phyloP scores from a whole-genome alignment of 2,329 filamentous ascomycete species.

The Pestalotiopsis sp. region DNA sequence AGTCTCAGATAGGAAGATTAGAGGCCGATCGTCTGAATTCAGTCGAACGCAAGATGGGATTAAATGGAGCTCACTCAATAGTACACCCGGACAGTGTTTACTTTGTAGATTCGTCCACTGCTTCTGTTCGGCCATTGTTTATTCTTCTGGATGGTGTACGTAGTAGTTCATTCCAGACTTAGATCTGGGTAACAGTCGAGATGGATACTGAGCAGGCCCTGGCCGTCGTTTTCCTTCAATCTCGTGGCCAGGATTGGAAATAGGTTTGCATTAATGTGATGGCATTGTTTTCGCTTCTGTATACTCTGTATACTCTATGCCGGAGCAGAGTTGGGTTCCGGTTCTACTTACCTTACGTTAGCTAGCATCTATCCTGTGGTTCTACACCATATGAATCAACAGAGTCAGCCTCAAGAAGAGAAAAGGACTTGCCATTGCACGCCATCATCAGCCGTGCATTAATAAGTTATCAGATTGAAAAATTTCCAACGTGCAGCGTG shows the following conservation, averaged over 20 bases:
- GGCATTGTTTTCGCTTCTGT: neutral
- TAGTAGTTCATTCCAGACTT: neutral
- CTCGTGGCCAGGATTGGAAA: neutral
- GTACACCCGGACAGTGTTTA: neutral
- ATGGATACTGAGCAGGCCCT: neutral
- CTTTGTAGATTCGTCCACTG: neutral
- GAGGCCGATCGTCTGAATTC: neutral
- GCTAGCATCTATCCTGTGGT: neutral
- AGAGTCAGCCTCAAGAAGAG: neutral
- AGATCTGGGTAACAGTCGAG: neutral
- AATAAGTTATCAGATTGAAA: too few relatives aligned
- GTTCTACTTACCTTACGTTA: neutral
- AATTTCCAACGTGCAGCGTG: neutral
- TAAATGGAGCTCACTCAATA: neutral
- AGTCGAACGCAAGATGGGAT: neutral
- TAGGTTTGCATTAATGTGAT: neutral
- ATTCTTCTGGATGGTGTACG: neutral
- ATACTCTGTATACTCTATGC: neutral
- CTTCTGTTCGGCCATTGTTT: neutral
- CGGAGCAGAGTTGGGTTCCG: too few relatives aligned
- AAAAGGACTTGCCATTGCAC: neutral
- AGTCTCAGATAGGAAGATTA: conserved; percentile 9
- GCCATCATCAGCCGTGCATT: neutral
- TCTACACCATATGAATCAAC: neutral
- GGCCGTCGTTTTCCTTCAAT: neutral